Conservation (phyloP, 169 alveolate species). For the Cryptosporidium meleagridis region DNA sequence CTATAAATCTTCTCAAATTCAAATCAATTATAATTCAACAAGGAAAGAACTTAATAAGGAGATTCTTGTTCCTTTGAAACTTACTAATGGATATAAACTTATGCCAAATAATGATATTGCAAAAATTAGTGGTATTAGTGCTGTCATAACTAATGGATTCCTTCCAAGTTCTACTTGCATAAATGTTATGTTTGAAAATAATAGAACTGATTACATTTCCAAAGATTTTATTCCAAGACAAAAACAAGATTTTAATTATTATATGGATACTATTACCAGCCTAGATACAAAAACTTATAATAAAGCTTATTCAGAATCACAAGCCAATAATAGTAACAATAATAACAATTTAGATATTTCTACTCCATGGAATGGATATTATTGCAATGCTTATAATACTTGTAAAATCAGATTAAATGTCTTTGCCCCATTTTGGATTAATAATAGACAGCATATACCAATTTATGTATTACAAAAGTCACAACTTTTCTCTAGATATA, state of each 20-base stretch:
- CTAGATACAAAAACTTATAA: not conserved
- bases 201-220: slow-evolving; percentile 12
- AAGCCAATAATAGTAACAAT: not conserved
- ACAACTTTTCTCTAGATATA: slow-evolving; percentile 19
- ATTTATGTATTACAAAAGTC: slow-evolving; percentile 49
- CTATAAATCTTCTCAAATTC: slow-evolving; percentile 48
- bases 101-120: slow-evolving; percentile 32
- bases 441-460: slow-evolving; percentile 41
- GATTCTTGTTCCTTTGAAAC: slow-evolving; percentile 18
- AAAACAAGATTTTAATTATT: slow-evolving; percentile 17
- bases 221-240: slow-evolving; percentile 49
- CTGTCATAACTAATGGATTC: slow-evolving; percentile 39
- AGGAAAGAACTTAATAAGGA: slow-evolving; percentile 9
- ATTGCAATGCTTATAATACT: slow-evolving; percentile 27
- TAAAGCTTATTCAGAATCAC: not conserved
- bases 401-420: slow-evolving; percentile 37
- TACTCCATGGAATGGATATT: slow-evolving; percentile 60
- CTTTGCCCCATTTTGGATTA: slow-evolving; percentile 49
- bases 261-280: not conserved
- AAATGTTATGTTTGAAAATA: slow-evolving; percentile 14
- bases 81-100: slow-evolving; percentile 33
- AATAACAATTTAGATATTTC: not conserved
- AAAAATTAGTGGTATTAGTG: slow-evolving; percentile 9
- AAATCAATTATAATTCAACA: slow-evolving; percentile 27
- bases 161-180: slow-evolving; percentile 47